Evolutionary conservation across 352 stramenopile genomes (phyloP).

Genomic region (Aphanomyces stellatus): DNA sequence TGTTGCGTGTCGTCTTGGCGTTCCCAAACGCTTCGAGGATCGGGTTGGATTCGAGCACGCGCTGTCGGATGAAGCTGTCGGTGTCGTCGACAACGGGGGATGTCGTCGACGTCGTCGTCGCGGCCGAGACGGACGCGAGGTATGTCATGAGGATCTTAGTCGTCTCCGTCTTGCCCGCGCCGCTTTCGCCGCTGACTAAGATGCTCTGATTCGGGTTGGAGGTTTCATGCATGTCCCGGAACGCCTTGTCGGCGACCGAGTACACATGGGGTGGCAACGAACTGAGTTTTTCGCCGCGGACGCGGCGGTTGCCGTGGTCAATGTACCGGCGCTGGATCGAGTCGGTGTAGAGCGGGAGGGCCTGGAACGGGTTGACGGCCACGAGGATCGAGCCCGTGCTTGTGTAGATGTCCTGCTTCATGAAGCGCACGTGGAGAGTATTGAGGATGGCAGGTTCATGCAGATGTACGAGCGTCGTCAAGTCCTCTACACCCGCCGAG

Average conservation of each 20-base stretch:
- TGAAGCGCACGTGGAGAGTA: constrained; percentile 9
- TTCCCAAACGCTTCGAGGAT: constrained; percentile 96
- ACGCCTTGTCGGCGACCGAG: constrained; percentile 71
- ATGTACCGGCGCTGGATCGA: constrained; percentile 23
- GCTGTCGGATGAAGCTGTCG: constrained; percentile 25
- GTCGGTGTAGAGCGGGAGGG: constrained; percentile 29
- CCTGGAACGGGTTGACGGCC: constrained; percentile 49
- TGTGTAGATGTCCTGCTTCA: constrained; percentile 31
- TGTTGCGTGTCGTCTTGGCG: constrained; percentile 90
- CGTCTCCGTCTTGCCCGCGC: constrained; percentile 82
- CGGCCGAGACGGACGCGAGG: constrained; percentile 78
- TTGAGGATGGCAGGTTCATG: constrained; percentile 19
- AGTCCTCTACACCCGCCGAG: constrained; percentile 64
- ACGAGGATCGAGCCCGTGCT: constrained; percentile 36
- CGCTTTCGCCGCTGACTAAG: constrained; percentile 77
- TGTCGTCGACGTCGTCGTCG: constrained; percentile 15
- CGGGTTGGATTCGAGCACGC: constrained; percentile 94
- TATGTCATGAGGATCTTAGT: constrained; percentile 93
- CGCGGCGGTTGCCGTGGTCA: constrained; percentile 24
- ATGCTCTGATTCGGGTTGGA: constrained; percentile 81
- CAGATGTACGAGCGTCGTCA: constrained; percentile 19
- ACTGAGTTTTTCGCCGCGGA: constrained; percentile 39
- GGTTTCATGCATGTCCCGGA: constrained; percentile 61
- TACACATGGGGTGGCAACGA: constrained; percentile 78
- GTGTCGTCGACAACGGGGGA: neutral